Evolutionary conservation across 2,329 filamentous ascomycete genomes (phyloP).

Genomic region (Penicillium glabrum): DNA sequence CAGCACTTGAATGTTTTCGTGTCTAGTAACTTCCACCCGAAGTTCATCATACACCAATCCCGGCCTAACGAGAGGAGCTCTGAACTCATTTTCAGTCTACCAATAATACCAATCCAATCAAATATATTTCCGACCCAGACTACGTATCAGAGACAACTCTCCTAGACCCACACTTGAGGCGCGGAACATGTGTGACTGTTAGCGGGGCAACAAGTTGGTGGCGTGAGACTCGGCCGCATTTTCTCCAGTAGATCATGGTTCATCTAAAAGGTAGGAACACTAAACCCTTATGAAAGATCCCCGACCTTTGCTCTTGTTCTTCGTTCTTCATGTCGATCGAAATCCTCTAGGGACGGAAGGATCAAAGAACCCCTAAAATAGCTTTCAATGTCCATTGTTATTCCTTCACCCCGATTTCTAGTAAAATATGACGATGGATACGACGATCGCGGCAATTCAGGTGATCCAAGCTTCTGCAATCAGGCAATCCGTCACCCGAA

Average conservation of each 20-base stretch:
- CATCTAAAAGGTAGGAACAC: background rate
- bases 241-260: constrained; percentile 12
- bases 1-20: too few species aligned
- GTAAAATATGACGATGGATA: background rate
- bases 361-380: too few species aligned
- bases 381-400: too few species aligned
- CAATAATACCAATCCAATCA: background rate
- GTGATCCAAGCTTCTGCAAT: constrained; percentile 11
- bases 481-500: constrained; percentile 5
- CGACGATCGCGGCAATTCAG: background rate
- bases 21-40: too few species aligned
- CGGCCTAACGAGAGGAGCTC: background rate
- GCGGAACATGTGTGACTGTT: constrained; percentile 5
- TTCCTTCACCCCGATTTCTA: too few species aligned
- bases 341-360: background rate
- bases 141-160: background rate
- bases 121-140: background rate
- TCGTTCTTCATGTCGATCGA: background rate
- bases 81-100: background rate
- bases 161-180: background rate
- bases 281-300: background rate
- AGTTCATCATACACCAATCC: too few species aligned
- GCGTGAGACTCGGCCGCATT: background rate
- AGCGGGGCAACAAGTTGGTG: constrained; percentile 5
- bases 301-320: background rate